Conservation (phyloP, 2,329 filamentous ascomycete genomes). For the Dendrostoma leiphaemia region DNA sequence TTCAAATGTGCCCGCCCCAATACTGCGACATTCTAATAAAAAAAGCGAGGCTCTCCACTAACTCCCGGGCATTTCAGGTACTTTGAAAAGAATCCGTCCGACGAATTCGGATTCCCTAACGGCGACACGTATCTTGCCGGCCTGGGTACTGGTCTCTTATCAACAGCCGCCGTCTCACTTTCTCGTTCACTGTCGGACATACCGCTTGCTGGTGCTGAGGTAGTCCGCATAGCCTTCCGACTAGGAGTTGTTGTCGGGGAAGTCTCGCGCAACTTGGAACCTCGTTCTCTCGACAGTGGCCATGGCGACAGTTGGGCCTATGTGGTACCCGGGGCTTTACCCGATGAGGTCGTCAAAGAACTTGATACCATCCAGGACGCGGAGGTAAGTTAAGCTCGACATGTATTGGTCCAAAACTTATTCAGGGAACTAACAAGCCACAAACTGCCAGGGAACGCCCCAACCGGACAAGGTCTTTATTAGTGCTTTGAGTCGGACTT, state of each 20-base stretch:
- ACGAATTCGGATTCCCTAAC: conserved; percentile 23
- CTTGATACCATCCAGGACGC: conserved; percentile 32
- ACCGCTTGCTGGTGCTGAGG: conserved; percentile 38
- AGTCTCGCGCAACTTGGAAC: conserved; percentile 40
- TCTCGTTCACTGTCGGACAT: conserved; percentile 38
- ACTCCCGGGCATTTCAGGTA: conserved; percentile 22
- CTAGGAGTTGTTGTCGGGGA: conserved; percentile 42
- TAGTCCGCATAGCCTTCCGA: conserved; percentile 42
- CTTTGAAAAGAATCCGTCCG: conserved; percentile 25
- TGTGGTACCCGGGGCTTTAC: conserved; percentile 33
- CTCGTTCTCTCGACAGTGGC: conserved; percentile 22
- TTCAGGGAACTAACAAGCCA: too few species aligned
- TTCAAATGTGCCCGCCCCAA: too few species aligned
- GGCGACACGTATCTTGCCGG: conserved; percentile 34
- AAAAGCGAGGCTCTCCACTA: background rate
- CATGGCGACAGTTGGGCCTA: conserved; percentile 39
- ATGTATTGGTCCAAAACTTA: background rate
- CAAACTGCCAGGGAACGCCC: conserved; percentile 22
- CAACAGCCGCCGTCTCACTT: conserved; percentile 39
- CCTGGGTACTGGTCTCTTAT: conserved; percentile 43
- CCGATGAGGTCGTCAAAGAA: conserved; percentile 33
- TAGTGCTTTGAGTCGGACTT: conserved; percentile 31
- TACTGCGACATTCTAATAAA: too few species aligned
- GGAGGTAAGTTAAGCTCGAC: conserved; percentile 14
- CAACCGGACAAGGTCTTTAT: conserved; percentile 38